Conservation (phyloP, 306 rosid species). For the Malus sieversii region DNA sequence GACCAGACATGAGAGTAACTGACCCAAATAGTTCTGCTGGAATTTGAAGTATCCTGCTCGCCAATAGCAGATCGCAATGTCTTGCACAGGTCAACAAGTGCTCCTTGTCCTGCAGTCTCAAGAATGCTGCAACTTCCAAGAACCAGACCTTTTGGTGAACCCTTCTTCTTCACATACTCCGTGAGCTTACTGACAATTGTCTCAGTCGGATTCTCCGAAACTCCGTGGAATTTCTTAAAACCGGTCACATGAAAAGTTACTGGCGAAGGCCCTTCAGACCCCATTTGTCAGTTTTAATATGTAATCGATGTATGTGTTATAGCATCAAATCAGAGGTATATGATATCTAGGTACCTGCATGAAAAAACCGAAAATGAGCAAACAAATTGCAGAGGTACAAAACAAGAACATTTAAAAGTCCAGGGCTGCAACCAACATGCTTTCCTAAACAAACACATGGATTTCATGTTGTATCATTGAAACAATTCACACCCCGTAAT, state of each 20-base stretch:
- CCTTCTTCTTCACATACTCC: conserved; percentile 64
- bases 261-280: conserved; percentile 85
- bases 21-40: conserved; percentile 67
- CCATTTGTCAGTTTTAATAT: conserved; percentile 50
- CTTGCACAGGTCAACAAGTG: conserved; percentile 42
- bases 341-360: conserved; percentile 30
- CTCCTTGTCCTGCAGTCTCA: conserved; percentile 92
- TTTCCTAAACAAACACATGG: background rate
- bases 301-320: conserved; percentile 10
- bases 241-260: conserved; percentile 81
- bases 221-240: conserved; percentile 95
- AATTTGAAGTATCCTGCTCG: conserved; percentile 42
- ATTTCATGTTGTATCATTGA: background rate
- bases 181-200: conserved; percentile 50
- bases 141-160: conserved; percentile 68
- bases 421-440: background rate
- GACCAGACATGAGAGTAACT: conserved; percentile 21
- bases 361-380: conserved; percentile 10
- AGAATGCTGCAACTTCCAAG: conserved; percentile 83
- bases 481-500: background rate
- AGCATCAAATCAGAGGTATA: conserved; percentile 29
- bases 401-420: background rate
- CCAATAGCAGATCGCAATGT: conserved; percentile 56
- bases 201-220: conserved; percentile 92
- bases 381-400: background rate